These are phyloP conservation scores for Phaffomyces thermotolerans DNA, from an alignment of 805 yeast species.

Conservation along the genomic window DNA sequence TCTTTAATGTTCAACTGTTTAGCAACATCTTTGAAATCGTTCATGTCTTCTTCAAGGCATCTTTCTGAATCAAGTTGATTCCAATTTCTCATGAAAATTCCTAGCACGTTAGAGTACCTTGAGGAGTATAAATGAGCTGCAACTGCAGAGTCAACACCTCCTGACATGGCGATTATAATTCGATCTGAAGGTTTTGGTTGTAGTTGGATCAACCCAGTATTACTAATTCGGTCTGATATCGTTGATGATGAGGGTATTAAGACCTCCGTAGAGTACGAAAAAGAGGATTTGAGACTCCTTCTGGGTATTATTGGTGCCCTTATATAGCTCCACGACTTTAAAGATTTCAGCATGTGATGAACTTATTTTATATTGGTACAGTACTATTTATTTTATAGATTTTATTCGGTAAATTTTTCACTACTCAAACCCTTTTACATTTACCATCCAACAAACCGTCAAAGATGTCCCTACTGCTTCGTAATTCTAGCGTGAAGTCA, in stretches of 20 bases:
- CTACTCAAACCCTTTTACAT: too few relatives aligned
- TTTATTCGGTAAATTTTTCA: background rate
- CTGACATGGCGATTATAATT: slow-evolving; percentile 85
- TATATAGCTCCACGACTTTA: too few relatives aligned
- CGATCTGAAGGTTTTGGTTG: slow-evolving; percentile 47
- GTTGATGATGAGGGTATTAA: background rate
- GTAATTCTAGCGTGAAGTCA: too few relatives aligned
- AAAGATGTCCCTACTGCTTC: too few relatives aligned
- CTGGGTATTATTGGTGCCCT: too few relatives aligned
- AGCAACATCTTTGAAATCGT: slow-evolving; percentile 66
- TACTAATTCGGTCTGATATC: background rate
- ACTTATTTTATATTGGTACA: too few relatives aligned
- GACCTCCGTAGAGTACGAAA: background rate
- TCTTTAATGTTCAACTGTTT: slow-evolving; percentile 48
- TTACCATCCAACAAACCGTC: too few relatives aligned
- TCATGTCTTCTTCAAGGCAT: slow-evolving; percentile 87
- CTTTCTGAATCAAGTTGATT: slow-evolving; percentile 35
- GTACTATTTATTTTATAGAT: background rate
- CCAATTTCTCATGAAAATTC: slow-evolving; percentile 88
- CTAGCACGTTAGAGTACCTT: slow-evolving; percentile 55
- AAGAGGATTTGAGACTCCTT: too few relatives aligned
- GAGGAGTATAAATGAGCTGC: slow-evolving; percentile 55
- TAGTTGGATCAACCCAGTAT: slow-evolving; percentile 26
- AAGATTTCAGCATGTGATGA: too few relatives aligned
- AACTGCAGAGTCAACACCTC: slow-evolving; percentile 94